A percentile compares a stretch with the other conserved stretches of the same genome.
These are phyloP conservation scores for Candida verbasci DNA, from an alignment of 805 yeast genomes.

Conservation along the genomic window DNA sequence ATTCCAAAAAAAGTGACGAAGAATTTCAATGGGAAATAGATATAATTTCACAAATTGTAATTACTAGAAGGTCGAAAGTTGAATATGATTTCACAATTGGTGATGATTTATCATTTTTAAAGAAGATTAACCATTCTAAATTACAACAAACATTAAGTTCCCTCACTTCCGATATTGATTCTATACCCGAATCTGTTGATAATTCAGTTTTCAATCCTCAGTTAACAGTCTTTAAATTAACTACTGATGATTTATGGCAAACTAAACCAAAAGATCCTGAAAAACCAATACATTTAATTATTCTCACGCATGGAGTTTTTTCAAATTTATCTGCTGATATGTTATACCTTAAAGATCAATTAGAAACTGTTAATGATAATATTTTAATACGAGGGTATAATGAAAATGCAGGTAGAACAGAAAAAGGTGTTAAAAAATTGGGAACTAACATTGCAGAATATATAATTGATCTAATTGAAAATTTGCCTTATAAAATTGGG, in stretches of 20 bases:
- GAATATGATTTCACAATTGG: conserved; percentile 36
- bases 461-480: conserved; percentile 22
- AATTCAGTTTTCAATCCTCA: conserved; percentile 16
- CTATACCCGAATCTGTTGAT: background rate
- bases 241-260: conserved; percentile 33
- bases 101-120: conserved; percentile 28
- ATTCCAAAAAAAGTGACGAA: conserved; percentile 23
- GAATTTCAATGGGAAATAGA: conserved; percentile 35
- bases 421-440: conserved; percentile 33
- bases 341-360: conserved; percentile 34
- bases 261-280: conserved; percentile 19
- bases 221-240: conserved; percentile 20
- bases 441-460: conserved; percentile 30
- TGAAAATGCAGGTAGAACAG: conserved; percentile 40
- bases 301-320: conserved; percentile 42
- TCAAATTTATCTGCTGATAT: conserved; percentile 43
- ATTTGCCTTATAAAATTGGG: conserved; percentile 15
- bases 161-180: background rate
- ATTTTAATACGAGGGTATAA: conserved; percentile 33
- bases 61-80: conserved; percentile 27
- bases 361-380: conserved; percentile 29
- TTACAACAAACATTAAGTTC: conserved; percentile 9
- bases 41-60: conserved; percentile 37
- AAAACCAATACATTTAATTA: conserved; percentile 35
- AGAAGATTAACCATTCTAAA: conserved; percentile 25